phyloP scores from a whole-genome alignment of 768 basidiomycete genomes.

The Lactarius hatsudake region DNA sequence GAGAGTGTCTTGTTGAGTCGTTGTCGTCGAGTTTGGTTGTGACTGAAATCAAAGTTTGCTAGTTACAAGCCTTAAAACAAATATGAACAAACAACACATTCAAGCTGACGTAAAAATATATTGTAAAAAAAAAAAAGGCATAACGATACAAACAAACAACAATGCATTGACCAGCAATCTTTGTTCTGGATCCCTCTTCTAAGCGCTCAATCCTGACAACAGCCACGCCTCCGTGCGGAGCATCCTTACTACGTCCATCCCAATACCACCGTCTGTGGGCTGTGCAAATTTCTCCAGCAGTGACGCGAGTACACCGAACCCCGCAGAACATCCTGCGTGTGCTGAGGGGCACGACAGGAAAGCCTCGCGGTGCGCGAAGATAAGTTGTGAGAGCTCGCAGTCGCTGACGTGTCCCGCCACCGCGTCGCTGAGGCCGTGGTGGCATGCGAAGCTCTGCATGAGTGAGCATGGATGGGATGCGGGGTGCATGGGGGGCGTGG shows the following conservation, averaged over 20 bases:
- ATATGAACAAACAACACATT: slow-evolving; percentile 2
- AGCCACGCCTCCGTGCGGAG: slow-evolving; percentile 23
- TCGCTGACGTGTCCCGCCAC: slow-evolving; percentile 7
- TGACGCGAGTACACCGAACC: slow-evolving; percentile 16
- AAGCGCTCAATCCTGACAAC: slow-evolving; percentile 16
- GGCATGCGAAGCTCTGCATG: slow-evolving; percentile 17
- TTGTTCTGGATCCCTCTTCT: background rate
- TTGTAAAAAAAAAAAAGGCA: background rate
- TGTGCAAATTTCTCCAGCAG: slow-evolving; percentile 9
- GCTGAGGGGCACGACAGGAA: slow-evolving; percentile 19
- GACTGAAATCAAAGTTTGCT: slow-evolving; percentile 27
- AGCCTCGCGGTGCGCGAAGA: slow-evolving; percentile 21
- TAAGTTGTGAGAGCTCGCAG: slow-evolving; percentile 18
- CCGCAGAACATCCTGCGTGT: slow-evolving; percentile 18
- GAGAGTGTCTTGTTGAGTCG: slow-evolving; percentile 9
- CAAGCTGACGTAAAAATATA: background rate
- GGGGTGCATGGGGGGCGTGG: background rate
- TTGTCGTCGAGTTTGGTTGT: background rate
- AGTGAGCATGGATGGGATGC: slow-evolving; percentile 14
- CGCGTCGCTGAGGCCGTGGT: background rate
- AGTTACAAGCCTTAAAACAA: slow-evolving; percentile 26
- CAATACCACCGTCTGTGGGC: background rate
- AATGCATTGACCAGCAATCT: background rate
- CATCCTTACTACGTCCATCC: slow-evolving; percentile 16
- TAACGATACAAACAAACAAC: background rate